Evolutionary conservation across 805 yeast genomes (phyloP).

Genomic region (Candida patagonica): DNA sequence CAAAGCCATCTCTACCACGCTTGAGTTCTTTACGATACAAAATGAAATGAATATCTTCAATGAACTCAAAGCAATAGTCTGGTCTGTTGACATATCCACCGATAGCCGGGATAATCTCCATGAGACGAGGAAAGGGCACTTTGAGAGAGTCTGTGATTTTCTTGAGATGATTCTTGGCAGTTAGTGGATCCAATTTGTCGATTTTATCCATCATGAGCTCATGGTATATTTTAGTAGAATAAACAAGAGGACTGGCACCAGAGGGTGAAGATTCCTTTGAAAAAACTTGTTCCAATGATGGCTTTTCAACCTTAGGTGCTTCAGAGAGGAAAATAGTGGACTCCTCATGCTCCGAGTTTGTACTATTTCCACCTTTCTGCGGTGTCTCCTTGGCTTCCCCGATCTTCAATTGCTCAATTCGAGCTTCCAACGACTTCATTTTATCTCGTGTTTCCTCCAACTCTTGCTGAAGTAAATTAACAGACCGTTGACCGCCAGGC

Average conservation of each 20-base stretch:
- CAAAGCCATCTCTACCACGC: background rate
- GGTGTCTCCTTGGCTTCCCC: too few relatives aligned
- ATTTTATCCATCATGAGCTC: conserved; percentile 11
- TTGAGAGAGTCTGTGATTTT: conserved; percentile 11
- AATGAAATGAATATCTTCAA: conserved; percentile 4
- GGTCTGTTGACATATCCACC: conserved; percentile 6
- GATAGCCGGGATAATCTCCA: conserved; percentile 8
- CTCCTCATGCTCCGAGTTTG: too few relatives aligned
- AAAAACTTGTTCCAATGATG: background rate
- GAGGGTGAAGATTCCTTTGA: background rate
- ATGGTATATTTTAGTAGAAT: conserved; percentile 7
- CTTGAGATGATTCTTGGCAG: conserved; percentile 13
- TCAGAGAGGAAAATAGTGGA: too few relatives aligned
- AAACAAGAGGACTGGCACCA: background rate
- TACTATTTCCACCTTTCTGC: too few relatives aligned
- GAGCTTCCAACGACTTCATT: too few relatives aligned
- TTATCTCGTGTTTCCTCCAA: too few relatives aligned
- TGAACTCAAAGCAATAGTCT: conserved; percentile 11
- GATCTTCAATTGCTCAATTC: too few relatives aligned
- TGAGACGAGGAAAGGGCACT: conserved; percentile 7
- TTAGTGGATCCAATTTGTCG: conserved; percentile 6
- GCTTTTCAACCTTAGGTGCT: too few relatives aligned
- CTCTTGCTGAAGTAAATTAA: too few relatives aligned
- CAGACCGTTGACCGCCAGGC: too few relatives aligned
- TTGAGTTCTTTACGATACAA: conserved; percentile 4